Percentiles rank a stretch among this genome's conserved stretches.
Conservation (phyloP, 1,284 basidiomycete species). For the Naganishia cerealis region DNA sequence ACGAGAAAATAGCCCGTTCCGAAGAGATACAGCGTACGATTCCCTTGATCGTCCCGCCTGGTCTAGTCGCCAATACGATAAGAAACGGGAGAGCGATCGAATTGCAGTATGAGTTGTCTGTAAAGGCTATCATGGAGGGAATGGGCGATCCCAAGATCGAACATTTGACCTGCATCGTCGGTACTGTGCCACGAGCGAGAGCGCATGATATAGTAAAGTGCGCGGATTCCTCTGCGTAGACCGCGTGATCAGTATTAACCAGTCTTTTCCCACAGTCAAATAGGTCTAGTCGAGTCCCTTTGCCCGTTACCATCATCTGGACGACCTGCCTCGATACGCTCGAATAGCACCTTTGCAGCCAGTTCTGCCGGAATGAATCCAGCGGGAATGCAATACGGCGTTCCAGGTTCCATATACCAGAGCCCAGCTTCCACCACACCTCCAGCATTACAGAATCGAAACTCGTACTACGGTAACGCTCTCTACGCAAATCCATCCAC, state of each 20-base stretch:
- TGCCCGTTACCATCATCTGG: slow-evolving; percentile 21
- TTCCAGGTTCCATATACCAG: slow-evolving; percentile 16
- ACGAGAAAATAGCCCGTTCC: slow-evolving; percentile 68
- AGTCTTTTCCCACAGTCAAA: slow-evolving; percentile 41
- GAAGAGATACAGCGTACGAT: slow-evolving; percentile 69
- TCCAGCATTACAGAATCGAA: slow-evolving; percentile 18
- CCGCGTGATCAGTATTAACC: not conserved
- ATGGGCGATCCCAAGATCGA: slow-evolving; percentile 67
- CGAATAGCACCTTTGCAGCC: slow-evolving; percentile 24
- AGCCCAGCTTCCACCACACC: slow-evolving; percentile 14
- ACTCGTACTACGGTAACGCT: slow-evolving; percentile 7
- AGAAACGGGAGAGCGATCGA: slow-evolving; percentile 75
- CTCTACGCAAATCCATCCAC: slow-evolving; percentile 4
- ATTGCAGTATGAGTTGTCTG: slow-evolving; percentile 71
- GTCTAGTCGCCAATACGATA: slow-evolving; percentile 73
- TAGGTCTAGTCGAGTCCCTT: slow-evolving; percentile 48
- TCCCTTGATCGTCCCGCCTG: slow-evolving; percentile 64
- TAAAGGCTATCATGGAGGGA: slow-evolving; percentile 72
- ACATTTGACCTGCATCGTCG: slow-evolving; percentile 57
- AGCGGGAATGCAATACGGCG: slow-evolving; percentile 22
- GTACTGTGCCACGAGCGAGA: slow-evolving; percentile 41
- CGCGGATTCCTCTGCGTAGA: slow-evolving; percentile 30
- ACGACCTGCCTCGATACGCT: slow-evolving; percentile 24
- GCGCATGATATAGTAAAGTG: slow-evolving; percentile 49
- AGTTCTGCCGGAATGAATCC: slow-evolving; percentile 2